Evolutionary conservation across 352 stramenopile genomes (phyloP).

Genomic region (Thraustochytrium sp.): DNA sequence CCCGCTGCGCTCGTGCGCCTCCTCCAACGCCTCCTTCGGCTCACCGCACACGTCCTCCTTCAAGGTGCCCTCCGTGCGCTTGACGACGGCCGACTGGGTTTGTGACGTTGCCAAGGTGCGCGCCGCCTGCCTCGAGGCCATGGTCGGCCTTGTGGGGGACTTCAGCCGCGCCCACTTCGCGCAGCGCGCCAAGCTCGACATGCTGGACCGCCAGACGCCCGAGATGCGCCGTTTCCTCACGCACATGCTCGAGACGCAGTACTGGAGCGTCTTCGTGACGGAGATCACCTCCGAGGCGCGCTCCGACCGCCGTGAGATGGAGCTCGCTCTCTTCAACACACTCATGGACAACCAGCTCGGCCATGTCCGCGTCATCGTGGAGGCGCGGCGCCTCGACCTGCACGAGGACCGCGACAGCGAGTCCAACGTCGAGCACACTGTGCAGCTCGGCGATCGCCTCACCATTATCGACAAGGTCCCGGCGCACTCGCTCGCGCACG

Average conservation of each 20-base stretch:
- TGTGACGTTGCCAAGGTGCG: background rate
- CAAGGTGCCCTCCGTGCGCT: no score
- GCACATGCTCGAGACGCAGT: background rate
- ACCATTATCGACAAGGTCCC: background rate
- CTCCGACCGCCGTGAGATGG: background rate
- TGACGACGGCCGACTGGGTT: no score
- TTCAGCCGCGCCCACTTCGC: background rate
- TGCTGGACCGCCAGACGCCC: background rate
- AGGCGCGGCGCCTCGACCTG: background rate
- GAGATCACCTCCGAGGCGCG: background rate
- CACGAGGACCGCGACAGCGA: background rate
- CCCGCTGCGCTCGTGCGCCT: no score
- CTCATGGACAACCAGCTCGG: conserved; percentile 18
- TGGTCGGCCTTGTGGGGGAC: background rate
- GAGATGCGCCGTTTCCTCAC: background rate
- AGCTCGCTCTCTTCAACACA: background rate
- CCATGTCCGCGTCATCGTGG: background rate
- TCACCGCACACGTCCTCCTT: no score
- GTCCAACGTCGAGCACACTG: background rate
- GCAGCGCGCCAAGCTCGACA: background rate
- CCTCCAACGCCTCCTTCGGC: no score
- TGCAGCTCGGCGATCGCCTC: background rate
- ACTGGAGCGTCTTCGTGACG: background rate
- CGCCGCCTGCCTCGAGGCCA: background rate
- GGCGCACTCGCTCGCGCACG: background rate